These are phyloP conservation scores for Penicillium nucicola DNA, from an alignment of 495 filamentous ascomycete species.

Conservation along the genomic window DNA sequence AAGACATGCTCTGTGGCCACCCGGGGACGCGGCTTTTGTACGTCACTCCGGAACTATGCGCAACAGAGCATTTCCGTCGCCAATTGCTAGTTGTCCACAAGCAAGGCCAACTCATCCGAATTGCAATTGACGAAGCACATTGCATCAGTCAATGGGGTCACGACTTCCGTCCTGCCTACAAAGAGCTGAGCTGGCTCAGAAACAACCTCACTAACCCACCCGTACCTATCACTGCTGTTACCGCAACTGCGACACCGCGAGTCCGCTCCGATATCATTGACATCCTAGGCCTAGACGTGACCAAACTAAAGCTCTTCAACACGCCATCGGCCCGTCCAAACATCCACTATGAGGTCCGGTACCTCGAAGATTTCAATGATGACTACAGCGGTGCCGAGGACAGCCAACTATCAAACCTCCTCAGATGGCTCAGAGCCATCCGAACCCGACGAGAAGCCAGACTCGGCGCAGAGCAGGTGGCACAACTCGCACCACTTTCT, in stretches of 20 bases:
- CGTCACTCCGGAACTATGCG: slow-evolving; percentile 88
- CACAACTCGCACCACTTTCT: slow-evolving; percentile 61
- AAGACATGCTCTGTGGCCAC: slow-evolving; percentile 83
- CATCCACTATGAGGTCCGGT: slow-evolving; percentile 91
- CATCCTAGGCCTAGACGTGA: slow-evolving; percentile 62
- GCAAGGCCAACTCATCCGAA: slow-evolving; percentile 77
- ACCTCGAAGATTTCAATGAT: slow-evolving; percentile 56
- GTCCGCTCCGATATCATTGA: slow-evolving; percentile 78
- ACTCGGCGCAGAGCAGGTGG: slow-evolving; percentile 34
- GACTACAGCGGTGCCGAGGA: slow-evolving; percentile 22
- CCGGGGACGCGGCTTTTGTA: slow-evolving; percentile 82
- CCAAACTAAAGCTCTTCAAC: slow-evolving; percentile 66
- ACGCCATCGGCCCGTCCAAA: slow-evolving; percentile 80
- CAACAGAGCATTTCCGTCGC: slow-evolving; percentile 72
- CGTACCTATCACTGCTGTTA: slow-evolving; percentile 86
- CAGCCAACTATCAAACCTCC: slow-evolving; percentile 62
- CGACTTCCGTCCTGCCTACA: slow-evolving; percentile 92
- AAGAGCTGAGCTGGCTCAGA: slow-evolving; percentile 84
- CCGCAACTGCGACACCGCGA: slow-evolving; percentile 79
- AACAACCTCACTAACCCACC: slow-evolving; percentile 68
- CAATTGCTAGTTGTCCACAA: slow-evolving; percentile 69
- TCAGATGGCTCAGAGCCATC: slow-evolving; percentile 69
- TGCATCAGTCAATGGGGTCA: slow-evolving; percentile 99
- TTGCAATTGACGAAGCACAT: slow-evolving; percentile 93
- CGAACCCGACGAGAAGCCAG: slow-evolving; percentile 58